Evolutionary conservation across 495 filamentous ascomycete genomes (phyloP).

Genomic region (Penicillium cataractarum): DNA sequence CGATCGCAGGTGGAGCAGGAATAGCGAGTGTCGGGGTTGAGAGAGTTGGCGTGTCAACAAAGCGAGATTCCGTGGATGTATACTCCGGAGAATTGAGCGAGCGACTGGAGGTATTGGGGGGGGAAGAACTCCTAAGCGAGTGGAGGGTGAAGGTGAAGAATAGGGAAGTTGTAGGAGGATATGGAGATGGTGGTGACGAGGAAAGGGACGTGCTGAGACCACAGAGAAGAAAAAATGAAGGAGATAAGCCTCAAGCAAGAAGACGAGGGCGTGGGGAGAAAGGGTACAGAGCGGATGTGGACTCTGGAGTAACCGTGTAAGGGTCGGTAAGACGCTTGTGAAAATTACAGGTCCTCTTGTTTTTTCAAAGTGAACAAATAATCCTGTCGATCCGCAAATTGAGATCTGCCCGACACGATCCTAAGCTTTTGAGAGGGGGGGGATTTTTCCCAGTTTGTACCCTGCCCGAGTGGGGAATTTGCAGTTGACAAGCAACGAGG

Average conservation of each 20-base stretch:
- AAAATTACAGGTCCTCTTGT: slow-evolving; percentile 21
- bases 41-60: slow-evolving; percentile 16
- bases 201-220: too few relatives aligned
- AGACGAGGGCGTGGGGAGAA: slow-evolving; percentile 25
- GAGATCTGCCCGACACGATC: slow-evolving; percentile 13
- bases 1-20: slow-evolving; percentile 11
- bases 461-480: not conserved
- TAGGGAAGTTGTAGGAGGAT: not conserved
- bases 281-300: slow-evolving; percentile 3
- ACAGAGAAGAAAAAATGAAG: slow-evolving; percentile 13
- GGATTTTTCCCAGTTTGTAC: not conserved
- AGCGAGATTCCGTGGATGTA: slow-evolving; percentile 13
- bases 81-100: slow-evolving; percentile 32
- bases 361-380: slow-evolving; percentile 12
- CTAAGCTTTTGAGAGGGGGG: slow-evolving; percentile 16
- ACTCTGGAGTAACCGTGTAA: not conserved
- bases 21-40: not conserved
- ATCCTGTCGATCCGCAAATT: slow-evolving; percentile 17
- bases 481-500: not conserved
- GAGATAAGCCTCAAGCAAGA: slow-evolving; percentile 8
- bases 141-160: slow-evolving; percentile 7
- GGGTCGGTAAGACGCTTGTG: slow-evolving; percentile 2
- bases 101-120: slow-evolving; percentile 24
- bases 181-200: not conserved
- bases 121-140: slow-evolving; percentile 13